These are phyloP conservation scores for Corylus americana DNA, from an alignment of 306 rosid genomes.

Conservation along the genomic window DNA sequence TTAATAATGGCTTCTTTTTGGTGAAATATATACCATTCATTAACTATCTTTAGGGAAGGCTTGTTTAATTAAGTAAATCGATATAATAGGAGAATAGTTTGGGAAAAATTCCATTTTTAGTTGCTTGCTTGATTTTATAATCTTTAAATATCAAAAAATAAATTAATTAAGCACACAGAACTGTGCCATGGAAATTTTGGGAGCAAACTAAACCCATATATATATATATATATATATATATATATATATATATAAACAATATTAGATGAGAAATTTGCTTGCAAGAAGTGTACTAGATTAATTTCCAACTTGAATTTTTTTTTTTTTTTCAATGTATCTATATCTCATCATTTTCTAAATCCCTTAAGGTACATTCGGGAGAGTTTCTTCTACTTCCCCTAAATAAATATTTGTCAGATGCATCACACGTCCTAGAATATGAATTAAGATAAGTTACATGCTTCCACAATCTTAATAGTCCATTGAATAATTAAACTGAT, in stretches of 20 bases:
- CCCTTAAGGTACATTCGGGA: not conserved
- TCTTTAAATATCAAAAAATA: no score
- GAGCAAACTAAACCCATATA: no score
- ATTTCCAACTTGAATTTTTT: not conserved
- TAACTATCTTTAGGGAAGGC: no score
- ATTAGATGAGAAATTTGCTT: constrained; percentile 27
- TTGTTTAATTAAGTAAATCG: no score
- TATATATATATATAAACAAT: not conserved
- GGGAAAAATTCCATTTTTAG: no score
- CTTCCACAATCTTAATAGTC: not conserved
- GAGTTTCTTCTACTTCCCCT: not conserved
- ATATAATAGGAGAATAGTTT: no score
- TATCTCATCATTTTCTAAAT: not conserved
- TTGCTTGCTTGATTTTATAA: no score
- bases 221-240: no score
- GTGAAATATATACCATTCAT: no score
- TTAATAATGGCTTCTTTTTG: no score
- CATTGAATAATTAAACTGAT: not conserved
- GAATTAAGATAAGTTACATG: not conserved
- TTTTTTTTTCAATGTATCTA: not conserved
- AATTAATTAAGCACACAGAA: no score
- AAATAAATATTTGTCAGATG: not conserved
- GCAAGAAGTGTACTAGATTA: constrained; percentile 22
- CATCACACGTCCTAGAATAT: not conserved
- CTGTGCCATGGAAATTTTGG: no score